Base-by-base conservation (phyloP, 495 filamentous ascomycete genomes). In the Xylaria acuta region DNA sequence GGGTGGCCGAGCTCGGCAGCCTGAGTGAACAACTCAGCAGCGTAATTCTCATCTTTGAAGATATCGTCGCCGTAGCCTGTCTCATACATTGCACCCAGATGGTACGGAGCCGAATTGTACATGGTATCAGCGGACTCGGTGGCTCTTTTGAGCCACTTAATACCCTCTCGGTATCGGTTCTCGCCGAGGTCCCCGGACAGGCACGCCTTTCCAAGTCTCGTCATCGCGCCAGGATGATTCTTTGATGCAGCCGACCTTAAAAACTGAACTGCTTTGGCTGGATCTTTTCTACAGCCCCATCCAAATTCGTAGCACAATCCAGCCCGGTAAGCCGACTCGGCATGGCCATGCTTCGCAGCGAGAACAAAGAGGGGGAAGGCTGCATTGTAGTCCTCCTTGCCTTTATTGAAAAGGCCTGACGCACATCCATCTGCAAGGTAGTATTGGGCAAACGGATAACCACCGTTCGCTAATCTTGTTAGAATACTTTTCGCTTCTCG, bases 221-320 rank as follows among this genome's bases (percentile, higher is more conserved):
- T 91, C 90, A 97, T 97, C 22, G 96, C 95, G 25, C 96, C 96
- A 0, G 96, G 96, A 72, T 99, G 96, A 72, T 93, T 93, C 81
- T 97, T 98, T 4, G 94, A 93, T 16, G 97, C 95, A 2, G 95
- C 89, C 63, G 92, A 90, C 32, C 96, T 91, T 78, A 97, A 93
- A 81, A 97, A 99, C 76, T 97, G 93, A 20, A 94, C 93, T 27
- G 97, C 97, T 82, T 97, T 97, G 45, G 90, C 87, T 51, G 90
- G 90, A 77, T 98, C 95, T 71, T 93, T 93, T 43, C 93, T 88
- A 70, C 91, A 94, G 27, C 96, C 96, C 96, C 97, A 98, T 72
- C 94, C 97, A 82, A 97, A 98, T 78, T 99, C 96, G 82, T 97
- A 98, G 84, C 95, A 98, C 45, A 99, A 84, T 5, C 92, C 96